Evolutionary conservation across 2,329 filamentous ascomycete species (phyloP), one percentile per base, ranked within the genome.

Genomic region (Cladosporium austrohemisphaericum): DNA sequence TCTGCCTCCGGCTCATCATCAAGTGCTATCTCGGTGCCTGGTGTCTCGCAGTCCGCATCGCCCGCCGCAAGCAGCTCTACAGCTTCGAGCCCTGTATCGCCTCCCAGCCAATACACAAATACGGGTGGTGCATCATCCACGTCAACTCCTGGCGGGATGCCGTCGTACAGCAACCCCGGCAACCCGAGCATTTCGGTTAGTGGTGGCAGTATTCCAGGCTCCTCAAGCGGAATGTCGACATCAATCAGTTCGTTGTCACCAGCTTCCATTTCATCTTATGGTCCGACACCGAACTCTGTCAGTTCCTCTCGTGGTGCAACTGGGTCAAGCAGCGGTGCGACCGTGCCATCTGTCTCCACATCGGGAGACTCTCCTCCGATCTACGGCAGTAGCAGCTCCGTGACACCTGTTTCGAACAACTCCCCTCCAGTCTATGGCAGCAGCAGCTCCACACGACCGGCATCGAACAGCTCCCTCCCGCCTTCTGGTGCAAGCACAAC

Each of bases 221-320:
- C 40, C 10, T 52, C 52, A 9, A 37, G 37, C 33, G 26, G 41
- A 5, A 47, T 40, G 19, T 6, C 49, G 1, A 28, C 41, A 18
- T 19, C 22, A 4, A 18, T 19, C 22, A 33, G 19, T 31, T 20
- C 23, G 14, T 25, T 22, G 9, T 36, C 41, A 23, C 7, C 28
- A 16, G 28, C 28, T 10, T 16, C 26, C 3, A 23, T 14, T 20
- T 44, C 41, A 6, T 41, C 40, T n/a, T 28, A 28, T 23, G 16
- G 26, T 4, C 18, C 38, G 14, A 33, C 26, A n/a, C 19, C 40
- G 4, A 19, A 9, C 3, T 5, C 40, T 14, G n/a, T n/a, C 19
- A 45, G 29, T 22, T 45, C 31, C 5, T 25, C 29, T 3, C 20
- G 14, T 11, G 31, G 19, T 2, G n/a, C 5, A 14, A 8, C 22